Percentiles rank a stretch among this genome's conserved stretches.
Conservation (phyloP, 805 yeast species). For the Saccharomycopsis malanga region DNA sequence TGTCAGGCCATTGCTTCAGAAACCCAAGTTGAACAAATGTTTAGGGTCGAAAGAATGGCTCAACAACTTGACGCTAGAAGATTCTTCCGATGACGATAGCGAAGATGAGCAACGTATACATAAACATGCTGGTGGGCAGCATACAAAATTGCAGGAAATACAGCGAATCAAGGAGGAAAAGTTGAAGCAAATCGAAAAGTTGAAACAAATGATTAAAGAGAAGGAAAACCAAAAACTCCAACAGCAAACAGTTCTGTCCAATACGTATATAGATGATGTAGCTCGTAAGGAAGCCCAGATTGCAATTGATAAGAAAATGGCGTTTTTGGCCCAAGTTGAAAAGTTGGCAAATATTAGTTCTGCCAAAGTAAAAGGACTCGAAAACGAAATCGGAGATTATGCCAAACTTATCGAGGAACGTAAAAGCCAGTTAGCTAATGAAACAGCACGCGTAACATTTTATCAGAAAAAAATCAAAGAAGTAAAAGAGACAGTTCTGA, state of each 20-base stretch:
- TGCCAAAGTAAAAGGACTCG: not conserved
- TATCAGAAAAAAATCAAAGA: not conserved
- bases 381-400: not conserved
- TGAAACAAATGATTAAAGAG: constrained; percentile 4
- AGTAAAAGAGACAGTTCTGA: not conserved
- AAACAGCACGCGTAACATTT: not conserved
- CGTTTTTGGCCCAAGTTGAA: not conserved
- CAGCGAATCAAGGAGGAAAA: constrained; percentile 7
- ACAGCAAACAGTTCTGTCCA: not conserved
- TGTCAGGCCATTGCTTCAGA: not conserved
- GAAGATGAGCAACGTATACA: too few species aligned
- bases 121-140: not conserved
- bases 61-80: constrained; percentile 8
- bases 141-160: not conserved
- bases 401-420: not conserved
- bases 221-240: not conserved
- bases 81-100: constrained; percentile 1
- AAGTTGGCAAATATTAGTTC: not conserved
- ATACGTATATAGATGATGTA: too few species aligned
- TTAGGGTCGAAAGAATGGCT: constrained; percentile 14
- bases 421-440: not conserved
- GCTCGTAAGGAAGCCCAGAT: too few species aligned
- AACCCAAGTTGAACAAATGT: not conserved
- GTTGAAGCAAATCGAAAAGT: constrained; percentile 4
- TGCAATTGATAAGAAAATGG: not conserved